Evolutionary conservation across 2,329 filamentous ascomycete genomes (phyloP), one percentile per base, ranked within the genome.

Genomic region (Huntiella moniliformis): DNA sequence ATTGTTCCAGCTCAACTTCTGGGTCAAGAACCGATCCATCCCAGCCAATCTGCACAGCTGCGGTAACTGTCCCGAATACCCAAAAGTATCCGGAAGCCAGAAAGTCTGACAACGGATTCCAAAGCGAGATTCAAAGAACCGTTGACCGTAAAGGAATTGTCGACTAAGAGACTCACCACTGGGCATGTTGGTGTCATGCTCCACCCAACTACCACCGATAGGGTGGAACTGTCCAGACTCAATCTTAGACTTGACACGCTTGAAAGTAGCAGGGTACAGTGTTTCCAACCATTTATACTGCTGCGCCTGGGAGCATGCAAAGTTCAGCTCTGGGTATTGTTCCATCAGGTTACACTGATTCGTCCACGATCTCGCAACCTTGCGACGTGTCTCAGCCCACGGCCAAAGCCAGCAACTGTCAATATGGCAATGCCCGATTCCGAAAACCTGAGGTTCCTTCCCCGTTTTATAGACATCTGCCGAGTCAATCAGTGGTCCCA

Each of bases 1-100:
- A 60, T 96, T 96, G 67, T 96, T 96, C 91, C 91, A 98, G 67
- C 88, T 96, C 50, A 98, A 69, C 66, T 98, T 98, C 62, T 98
- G 91, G 0, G 91, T 98, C 56, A 98, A 81, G 67, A 98, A 98
- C 32, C 88, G 77, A 48, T 75, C 82, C 91, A 98, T 96, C 15
- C 86, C 88, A n/a, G 91, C 82, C 22, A 95, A 67, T 3, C 88
- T 81, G 58, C 86, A 96, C 37, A 98, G 68, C 58, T 98, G 91
- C 10, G 91, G 91, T 37, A 98, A 72, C 61, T 98, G 91, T 42
- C 81, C 82, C 0, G 87, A 95, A 63, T 98, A 98, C 11, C 91
- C 91, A 63, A 98, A 98, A 0, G 91, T 98, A 60, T 98, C 91
- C 1, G 91, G 91, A 5, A 98, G 71, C 91, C 91, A 98, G 63